Evolutionary conservation across 257 asterid species (phyloP).

Genomic region (Ajuga chamaepitys): DNA sequence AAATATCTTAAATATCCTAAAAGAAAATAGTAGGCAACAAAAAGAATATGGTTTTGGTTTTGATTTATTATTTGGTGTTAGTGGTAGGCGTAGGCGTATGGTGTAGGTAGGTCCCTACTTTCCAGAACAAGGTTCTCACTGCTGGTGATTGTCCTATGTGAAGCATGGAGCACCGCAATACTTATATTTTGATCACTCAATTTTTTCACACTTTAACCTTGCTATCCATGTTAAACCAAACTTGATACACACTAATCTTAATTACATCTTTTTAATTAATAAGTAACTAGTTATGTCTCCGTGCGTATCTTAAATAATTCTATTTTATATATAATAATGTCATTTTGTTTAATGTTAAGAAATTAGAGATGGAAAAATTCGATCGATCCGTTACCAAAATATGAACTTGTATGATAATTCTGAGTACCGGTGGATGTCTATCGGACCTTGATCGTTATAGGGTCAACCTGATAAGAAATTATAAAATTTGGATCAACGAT

Average conservation of each 20-base stretch:
- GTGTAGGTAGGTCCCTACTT: constrained; percentile 38
- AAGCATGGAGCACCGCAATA: constrained; percentile 41
- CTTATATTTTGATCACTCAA: constrained; percentile 35
- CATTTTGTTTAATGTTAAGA: too few species aligned
- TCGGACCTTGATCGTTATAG: too few species aligned
- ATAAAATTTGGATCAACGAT: too few species aligned
- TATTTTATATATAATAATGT: background rate
- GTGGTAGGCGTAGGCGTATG: constrained; percentile 14
- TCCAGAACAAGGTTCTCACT: constrained; percentile 24
- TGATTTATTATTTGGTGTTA: background rate
- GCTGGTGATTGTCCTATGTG: constrained; percentile 34
- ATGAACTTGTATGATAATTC: too few species aligned
- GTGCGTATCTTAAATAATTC: too few species aligned
- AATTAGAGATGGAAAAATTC: too few species aligned
- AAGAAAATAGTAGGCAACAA: too few species aligned
- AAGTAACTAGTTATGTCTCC: background rate
- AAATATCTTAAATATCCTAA: too few species aligned
- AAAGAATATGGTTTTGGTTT: too few species aligned
- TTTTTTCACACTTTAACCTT: constrained; percentile 18
- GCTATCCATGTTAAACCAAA: constrained; percentile 28
- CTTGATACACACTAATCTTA: constrained; percentile 34
- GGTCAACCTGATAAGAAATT: too few species aligned
- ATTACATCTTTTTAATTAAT: constrained; percentile 25
- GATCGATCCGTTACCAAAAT: too few species aligned
- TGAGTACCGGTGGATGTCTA: too few species aligned